Base-by-base conservation (phyloP, 1,284 basidiomycete species). In the Polyporus tsugae region DNA sequence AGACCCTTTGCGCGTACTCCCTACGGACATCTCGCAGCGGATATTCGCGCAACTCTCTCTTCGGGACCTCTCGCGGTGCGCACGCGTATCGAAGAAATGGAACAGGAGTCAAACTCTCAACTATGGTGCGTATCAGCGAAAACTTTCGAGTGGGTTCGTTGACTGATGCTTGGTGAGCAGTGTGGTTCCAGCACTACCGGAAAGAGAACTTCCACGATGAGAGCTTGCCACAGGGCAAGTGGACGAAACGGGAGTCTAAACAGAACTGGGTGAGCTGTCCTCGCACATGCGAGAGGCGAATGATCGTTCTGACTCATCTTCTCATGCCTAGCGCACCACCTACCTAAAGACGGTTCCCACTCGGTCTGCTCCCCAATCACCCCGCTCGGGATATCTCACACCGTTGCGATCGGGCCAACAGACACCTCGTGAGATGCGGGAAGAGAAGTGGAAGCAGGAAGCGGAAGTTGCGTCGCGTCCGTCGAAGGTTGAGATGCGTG, bases 171-270 rank as follows among this genome's bases (percentile, higher is more conserved):
- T 9, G 41, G 41, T 17, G 15, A 5, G 2, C 74, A 97, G 95
- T 96, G 4, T 97, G 95, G 95, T 97, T 96, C 83, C 91, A 94
- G 73, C 91, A 93, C 73, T 93, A 93, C 76, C 82, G 93, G 69
- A 92, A 89, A 75, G 93, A 94, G 69, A 90, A 90, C 75, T 94
- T 94, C 75, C 87, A 92, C 63, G 93, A 94, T 70, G 89, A 89
- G 46, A 89, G 86, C 69, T 78, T 94, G 53, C 92, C 93, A 4
- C 84, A 89, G 9, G 93, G 93, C 22, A 94, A 94, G 78, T 95
- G 93, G 93, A 92, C 93, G n/a, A 90, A 90, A 74, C 85, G 91
- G 64, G 93, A 95, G 77, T 94, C 93, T 6, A 95, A 93, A 77
- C 91, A 94, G 79, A 93, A 92, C 74, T 95, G 93, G 93, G 91